A percentile compares a stretch with the other conserved stretches of the same genome.
Conservation (phyloP, 169 alveolate genomes). For the Plasmodium falciparum region DNA sequence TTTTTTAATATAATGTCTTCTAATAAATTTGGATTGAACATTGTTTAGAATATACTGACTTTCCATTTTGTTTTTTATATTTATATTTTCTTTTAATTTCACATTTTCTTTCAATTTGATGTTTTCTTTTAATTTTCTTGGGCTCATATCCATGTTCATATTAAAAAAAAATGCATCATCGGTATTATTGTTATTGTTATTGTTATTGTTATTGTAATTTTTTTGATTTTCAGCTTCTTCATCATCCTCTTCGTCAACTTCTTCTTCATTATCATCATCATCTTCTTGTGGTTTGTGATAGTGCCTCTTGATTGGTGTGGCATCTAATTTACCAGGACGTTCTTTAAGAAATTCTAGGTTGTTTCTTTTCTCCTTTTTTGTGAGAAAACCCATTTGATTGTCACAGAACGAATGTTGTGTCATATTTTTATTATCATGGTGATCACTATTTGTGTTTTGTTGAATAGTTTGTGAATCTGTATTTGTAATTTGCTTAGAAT, state of each 20-base stretch:
- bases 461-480: too few relatives aligned
- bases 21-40: conserved; percentile 63
- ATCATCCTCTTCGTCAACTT: too few relatives aligned
- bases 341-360: conserved; percentile 43
- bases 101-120: not conserved
- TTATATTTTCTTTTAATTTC: conserved; percentile 54
- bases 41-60: conserved; percentile 60
- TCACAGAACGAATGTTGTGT: not conserved
- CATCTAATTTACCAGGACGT: conserved; percentile 45
- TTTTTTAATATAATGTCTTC: conserved; percentile 68
- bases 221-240: not conserved
- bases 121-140: conserved; percentile 64
- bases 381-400: not conserved
- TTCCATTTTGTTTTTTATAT: conserved; percentile 54
- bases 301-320: conserved; percentile 59
- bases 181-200: not conserved
- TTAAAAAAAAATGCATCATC: conserved; percentile 11
- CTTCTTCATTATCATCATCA: not conserved
- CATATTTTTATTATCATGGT: too few relatives aligned
- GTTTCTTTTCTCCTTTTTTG: conserved; percentile 28
- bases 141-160: conserved; percentile 63
- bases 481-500: not conserved
- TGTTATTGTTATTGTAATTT: not conserved
- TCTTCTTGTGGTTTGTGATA: not conserved
- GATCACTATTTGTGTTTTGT: too few relatives aligned